These are phyloP conservation scores for Jimgerdemannia lactiflua DNA, from an alignment of 192 early-diverging fungal genomes.

Conservation along the genomic window DNA sequence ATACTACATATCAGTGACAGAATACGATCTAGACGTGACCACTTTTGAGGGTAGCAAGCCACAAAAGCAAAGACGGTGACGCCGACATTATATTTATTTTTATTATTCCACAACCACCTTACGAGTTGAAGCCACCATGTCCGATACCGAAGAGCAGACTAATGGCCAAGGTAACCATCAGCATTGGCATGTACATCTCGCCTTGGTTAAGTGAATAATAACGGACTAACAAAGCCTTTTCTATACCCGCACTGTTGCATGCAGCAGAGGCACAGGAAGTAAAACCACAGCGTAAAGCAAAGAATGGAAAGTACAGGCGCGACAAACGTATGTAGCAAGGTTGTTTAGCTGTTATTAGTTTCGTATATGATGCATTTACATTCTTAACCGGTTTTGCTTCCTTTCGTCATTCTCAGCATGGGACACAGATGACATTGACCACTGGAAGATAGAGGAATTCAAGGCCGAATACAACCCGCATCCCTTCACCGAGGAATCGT, in stretches of 20 bases:
- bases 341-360: conserved; percentile 4
- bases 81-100: too few relatives aligned
- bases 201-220: background rate
- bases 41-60: too few relatives aligned
- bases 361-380: background rate
- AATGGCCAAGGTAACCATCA: conserved; percentile 8
- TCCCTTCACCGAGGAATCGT: conserved; percentile 90
- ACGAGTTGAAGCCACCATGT: too few relatives aligned
- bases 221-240: background rate
- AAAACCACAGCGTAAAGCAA: conserved; percentile 17
- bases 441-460: conserved; percentile 92
- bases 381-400: background rate
- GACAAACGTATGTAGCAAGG: conserved; percentile 51
- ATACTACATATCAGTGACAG: too few relatives aligned
- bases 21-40: too few relatives aligned
- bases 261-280: background rate
- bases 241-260: background rate
- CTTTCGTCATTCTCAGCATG: conserved; percentile 52
- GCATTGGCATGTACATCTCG: background rate
- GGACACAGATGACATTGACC: conserved; percentile 92
- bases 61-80: too few relatives aligned
- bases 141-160: background rate
- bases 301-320: conserved; percentile 55
- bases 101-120: too few relatives aligned
- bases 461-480: conserved; percentile 64